Percentiles rank a stretch among this genome's conserved stretches.
phyloP scores from a whole-genome alignment of 805 yeast species.

The Lachancea cidri region DNA sequence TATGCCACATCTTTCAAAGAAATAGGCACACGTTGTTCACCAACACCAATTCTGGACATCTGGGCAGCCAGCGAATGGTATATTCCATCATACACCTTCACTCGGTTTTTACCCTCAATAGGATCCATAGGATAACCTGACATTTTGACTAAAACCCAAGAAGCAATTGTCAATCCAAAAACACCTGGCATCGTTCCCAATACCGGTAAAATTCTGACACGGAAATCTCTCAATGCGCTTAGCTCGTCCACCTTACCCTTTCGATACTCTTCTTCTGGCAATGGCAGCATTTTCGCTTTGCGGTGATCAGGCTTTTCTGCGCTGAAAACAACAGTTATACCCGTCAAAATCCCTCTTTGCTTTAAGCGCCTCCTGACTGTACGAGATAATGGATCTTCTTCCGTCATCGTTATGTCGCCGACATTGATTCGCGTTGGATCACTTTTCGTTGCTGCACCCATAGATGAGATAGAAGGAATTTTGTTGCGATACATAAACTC shows the following conservation, averaged over 20 bases:
- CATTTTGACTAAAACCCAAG: slow-evolving; percentile 69
- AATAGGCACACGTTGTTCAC: slow-evolving; percentile 72
- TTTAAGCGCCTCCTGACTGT: slow-evolving; percentile 81
- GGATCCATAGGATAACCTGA: slow-evolving; percentile 91
- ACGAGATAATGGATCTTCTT: slow-evolving; percentile 90
- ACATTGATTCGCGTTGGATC: slow-evolving; percentile 90
- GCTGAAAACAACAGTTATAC: slow-evolving; percentile 84
- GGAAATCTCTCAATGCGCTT: slow-evolving; percentile 79
- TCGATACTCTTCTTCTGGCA: slow-evolving; percentile 73
- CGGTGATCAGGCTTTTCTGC: slow-evolving; percentile 96
- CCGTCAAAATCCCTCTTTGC: slow-evolving; percentile 65
- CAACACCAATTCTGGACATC: slow-evolving; percentile 67
- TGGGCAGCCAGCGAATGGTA: slow-evolving; percentile 84
- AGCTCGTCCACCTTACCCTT: slow-evolving; percentile 84
- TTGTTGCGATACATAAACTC: slow-evolving; percentile 59
- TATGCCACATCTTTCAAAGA: slow-evolving; percentile 71
- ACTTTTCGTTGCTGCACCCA: slow-evolving; percentile 97
- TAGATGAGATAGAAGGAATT: slow-evolving; percentile 76
- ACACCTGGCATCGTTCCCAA: slow-evolving; percentile 96
- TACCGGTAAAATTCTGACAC: slow-evolving; percentile 93
- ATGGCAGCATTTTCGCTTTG: slow-evolving; percentile 81
- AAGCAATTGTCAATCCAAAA: slow-evolving; percentile 87
- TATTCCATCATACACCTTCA: slow-evolving; percentile 78
- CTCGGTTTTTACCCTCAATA: slow-evolving; percentile 82
- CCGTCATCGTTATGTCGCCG: slow-evolving; percentile 83